Percentiles rank a stretch among this genome's conserved stretches.
Evolutionary conservation across 1,139 yeast genomes (phyloP).

Genomic region (Kodamaea ohmeri): DNA sequence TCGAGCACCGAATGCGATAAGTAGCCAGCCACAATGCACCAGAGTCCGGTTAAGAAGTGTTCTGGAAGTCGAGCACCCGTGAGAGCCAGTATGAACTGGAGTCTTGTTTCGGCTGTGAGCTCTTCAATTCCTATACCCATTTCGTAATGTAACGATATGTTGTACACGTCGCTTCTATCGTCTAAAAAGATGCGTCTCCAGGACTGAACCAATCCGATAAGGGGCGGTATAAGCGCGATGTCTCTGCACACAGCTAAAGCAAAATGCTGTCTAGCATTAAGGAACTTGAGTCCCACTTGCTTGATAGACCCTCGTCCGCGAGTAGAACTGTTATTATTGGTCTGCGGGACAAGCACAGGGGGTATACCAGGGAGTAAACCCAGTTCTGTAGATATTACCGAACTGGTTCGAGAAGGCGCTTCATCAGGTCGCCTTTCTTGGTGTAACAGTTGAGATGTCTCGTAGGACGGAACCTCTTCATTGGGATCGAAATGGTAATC

Average conservation of each 20-base stretch:
- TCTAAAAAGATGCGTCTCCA: conserved; percentile 46
- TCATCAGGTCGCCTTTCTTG: conserved; percentile 13
- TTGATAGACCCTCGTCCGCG: conserved; percentile 37
- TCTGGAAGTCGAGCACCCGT: conserved; percentile 66
- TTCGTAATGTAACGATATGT: conserved; percentile 10
- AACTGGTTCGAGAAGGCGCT: conserved; percentile 10
- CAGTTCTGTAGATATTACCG: conserved; percentile 9
- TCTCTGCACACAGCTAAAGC: conserved; percentile 72
- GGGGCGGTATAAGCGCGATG: conserved; percentile 63
- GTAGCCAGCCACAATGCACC: conserved; percentile 87
- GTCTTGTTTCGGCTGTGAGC: conserved; percentile 12
- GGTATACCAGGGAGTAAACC: conserved; percentile 3
- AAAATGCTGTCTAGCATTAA: conserved; percentile 75
- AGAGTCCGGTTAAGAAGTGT: conserved; percentile 65
- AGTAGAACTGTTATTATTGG: conserved; percentile 1
- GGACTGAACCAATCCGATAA: conserved; percentile 55
- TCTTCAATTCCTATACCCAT: conserved; percentile 9
- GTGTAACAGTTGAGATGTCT: conserved; percentile 41
- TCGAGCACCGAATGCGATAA: conserved; percentile 81
- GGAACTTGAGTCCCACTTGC: conserved; percentile 58
- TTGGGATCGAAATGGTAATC: conserved; percentile 26
- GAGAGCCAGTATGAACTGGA: conserved; percentile 22
- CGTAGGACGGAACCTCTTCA: conserved; percentile 46
- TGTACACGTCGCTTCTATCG: conserved; percentile 9
- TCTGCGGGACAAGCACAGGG: conserved; percentile 5